Evolutionary conservation across 495 filamentous ascomycete species (phyloP).

Genomic region (Aspergillus kassunensis): DNA sequence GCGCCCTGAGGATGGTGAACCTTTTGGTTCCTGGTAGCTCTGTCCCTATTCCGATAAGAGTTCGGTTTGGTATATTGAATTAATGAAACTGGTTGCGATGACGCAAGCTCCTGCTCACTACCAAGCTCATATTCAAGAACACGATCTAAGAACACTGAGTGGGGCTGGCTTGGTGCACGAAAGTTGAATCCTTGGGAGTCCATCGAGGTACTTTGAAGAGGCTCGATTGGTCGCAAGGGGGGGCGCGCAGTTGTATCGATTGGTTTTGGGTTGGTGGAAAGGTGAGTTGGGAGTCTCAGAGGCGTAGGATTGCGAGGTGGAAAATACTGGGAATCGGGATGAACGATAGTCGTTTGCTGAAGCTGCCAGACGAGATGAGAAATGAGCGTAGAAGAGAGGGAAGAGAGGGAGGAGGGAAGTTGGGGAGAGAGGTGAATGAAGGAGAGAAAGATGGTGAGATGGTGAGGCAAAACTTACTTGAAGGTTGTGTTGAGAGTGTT

Average conservation of each 20-base stretch:
- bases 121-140: constrained; percentile 15
- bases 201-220: not conserved
- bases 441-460: not conserved
- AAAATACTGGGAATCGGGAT: not conserved
- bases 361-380: not conserved
- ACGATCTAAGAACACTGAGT: not conserved
- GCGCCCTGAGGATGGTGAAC: constrained; percentile 3
- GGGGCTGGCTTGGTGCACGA: not conserved
- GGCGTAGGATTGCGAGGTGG: not conserved
- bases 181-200: not conserved
- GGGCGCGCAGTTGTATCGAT: too few relatives aligned
- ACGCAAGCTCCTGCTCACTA: constrained; percentile 20
- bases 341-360: not conserved
- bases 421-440: not conserved
- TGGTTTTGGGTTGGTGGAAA: not conserved
- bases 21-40: constrained; percentile 12
- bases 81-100: constrained; percentile 23
- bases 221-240: not conserved
- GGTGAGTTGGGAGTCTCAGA: not conserved
- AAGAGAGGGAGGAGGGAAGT: not conserved
- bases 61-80: constrained; percentile 15
- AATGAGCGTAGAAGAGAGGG: not conserved
- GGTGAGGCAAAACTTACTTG: not conserved
- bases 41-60: constrained; percentile 17
- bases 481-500: too few relatives aligned